phyloP scores from a whole-genome alignment of 2,329 filamentous ascomycete genomes.

The Geoglossum cookeanum region DNA sequence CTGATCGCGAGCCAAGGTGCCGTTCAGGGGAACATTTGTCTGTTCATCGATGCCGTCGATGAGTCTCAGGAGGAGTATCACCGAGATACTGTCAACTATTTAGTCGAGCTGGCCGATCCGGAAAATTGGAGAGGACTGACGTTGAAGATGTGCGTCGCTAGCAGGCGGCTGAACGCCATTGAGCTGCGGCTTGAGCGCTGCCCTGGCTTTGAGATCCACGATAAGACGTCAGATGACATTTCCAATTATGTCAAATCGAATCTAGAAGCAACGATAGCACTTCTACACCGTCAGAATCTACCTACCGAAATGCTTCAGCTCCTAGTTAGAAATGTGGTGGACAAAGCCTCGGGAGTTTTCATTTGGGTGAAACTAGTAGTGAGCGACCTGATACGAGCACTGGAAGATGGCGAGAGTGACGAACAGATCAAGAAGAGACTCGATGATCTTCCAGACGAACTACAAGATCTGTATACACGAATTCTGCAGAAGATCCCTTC shows the following conservation, averaged over 20 bases:
- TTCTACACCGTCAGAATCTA: too few species aligned
- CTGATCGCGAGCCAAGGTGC: not conserved
- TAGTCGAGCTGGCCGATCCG: too few species aligned
- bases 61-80: slow-evolving; percentile 10
- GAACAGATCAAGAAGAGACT: slow-evolving; percentile 5
- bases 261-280: too few species aligned
- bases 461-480: not conserved
- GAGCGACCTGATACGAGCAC: slow-evolving; percentile 6
- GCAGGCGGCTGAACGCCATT: too few species aligned
- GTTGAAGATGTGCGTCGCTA: too few species aligned
- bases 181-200: too few species aligned
- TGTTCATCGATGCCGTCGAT: slow-evolving; percentile 11
- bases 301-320: too few species aligned
- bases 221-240: too few species aligned
- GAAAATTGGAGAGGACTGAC: too few species aligned
- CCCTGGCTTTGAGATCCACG: too few species aligned
- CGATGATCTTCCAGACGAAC: not conserved
- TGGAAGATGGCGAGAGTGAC: slow-evolving; percentile 8
- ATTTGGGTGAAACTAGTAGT: slow-evolving; percentile 11
- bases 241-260: too few species aligned
- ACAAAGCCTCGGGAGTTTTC: slow-evolving; percentile 10
- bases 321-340: slow-evolving; percentile 2
- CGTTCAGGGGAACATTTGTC: not conserved
- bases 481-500: not conserved
- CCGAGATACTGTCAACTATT: not conserved